Conservation (phyloP, 2,329 filamentous ascomycete species). For the Ascochyta rabiei region DNA sequence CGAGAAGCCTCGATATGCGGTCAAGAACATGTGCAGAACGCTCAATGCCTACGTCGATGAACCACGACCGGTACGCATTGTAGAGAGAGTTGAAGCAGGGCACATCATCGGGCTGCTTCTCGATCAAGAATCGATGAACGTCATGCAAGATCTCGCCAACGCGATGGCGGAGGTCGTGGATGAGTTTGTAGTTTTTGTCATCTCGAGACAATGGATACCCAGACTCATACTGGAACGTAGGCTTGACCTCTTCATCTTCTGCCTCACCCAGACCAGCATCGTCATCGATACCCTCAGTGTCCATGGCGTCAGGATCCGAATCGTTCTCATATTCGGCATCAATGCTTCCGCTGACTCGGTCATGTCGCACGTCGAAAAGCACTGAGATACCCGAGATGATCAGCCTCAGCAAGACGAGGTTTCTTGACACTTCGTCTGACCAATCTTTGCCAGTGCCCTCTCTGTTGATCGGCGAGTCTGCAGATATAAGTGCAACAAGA, state of each 20-base stretch:
- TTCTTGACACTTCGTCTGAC: conserved; percentile 94
- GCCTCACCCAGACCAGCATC: conserved; percentile 66
- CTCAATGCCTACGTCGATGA: conserved; percentile 96
- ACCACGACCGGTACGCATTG: conserved; percentile 92
- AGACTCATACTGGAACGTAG: conserved; percentile 85
- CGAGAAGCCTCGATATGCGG: conserved; percentile 80
- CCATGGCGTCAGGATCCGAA: conserved; percentile 48
- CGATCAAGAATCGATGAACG: conserved; percentile 81
- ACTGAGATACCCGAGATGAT: conserved; percentile 88
- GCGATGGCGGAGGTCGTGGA: conserved; percentile 81
- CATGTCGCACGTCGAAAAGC: conserved; percentile 75
- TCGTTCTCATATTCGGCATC: conserved; percentile 59
- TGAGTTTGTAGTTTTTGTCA: conserved; percentile 67
- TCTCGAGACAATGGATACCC: conserved; percentile 77
- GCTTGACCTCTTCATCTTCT: conserved; percentile 81
- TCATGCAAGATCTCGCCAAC: conserved; percentile 81
- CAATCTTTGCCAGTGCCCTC: conserved; percentile 98
- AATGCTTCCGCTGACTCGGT: conserved; percentile 39
- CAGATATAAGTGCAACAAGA: conserved; percentile 78
- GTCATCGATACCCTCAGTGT: conserved; percentile 55
- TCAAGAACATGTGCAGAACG: conserved; percentile 92
- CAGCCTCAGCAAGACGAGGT: conserved; percentile 85
- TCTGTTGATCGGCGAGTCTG: conserved; percentile 80
- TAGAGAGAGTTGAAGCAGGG: conserved; percentile 93
- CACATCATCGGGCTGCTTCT: conserved; percentile 92